Evolutionary conservation across 352 stramenopile genomes (phyloP).

Genomic region (Thalassiosira oceanica): DNA sequence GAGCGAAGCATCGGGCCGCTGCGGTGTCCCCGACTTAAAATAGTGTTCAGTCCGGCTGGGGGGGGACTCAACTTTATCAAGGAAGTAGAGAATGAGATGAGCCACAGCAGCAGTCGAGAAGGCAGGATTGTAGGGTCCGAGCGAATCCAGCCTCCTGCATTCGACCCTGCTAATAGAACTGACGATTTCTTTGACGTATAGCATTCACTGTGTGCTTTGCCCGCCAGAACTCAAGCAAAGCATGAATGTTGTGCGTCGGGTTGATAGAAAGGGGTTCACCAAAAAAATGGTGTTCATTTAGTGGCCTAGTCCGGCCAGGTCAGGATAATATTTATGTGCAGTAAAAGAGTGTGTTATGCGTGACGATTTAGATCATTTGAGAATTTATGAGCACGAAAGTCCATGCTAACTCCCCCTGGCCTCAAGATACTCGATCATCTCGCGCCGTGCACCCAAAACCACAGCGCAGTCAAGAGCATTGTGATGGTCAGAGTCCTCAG

Average conservation of each 20-base stretch:
- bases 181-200: conserved; percentile 49
- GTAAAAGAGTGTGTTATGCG: too few species aligned
- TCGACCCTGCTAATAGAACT: conserved; percentile 30
- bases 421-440: too few species aligned
- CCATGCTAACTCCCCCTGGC: too few species aligned
- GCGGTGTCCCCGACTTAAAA: conserved; percentile 68
- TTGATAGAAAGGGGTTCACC: too few species aligned
- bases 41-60: conserved; percentile 70
- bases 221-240: not conserved
- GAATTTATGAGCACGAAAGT: too few species aligned
- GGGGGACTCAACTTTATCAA: conserved; percentile 71
- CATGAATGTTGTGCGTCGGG: conserved; percentile 16
- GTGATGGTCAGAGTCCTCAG: too few species aligned
- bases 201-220: not conserved
- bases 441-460: too few species aligned
- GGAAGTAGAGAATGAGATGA: conserved; percentile 78
- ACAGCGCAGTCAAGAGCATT: too few species aligned
- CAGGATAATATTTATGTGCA: too few species aligned
- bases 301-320: too few species aligned
- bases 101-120: conserved; percentile 13
- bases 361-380: too few species aligned
- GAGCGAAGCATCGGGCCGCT: conserved; percentile 66
- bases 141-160: conserved; percentile 37
- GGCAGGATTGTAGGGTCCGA: conserved; percentile 11
- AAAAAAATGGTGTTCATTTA: too few species aligned